A percentile compares a stretch with the other conserved stretches of the same genome.
Conservation (phyloP, 805 yeast species). For the Torulaspora microellipsoides region DNA sequence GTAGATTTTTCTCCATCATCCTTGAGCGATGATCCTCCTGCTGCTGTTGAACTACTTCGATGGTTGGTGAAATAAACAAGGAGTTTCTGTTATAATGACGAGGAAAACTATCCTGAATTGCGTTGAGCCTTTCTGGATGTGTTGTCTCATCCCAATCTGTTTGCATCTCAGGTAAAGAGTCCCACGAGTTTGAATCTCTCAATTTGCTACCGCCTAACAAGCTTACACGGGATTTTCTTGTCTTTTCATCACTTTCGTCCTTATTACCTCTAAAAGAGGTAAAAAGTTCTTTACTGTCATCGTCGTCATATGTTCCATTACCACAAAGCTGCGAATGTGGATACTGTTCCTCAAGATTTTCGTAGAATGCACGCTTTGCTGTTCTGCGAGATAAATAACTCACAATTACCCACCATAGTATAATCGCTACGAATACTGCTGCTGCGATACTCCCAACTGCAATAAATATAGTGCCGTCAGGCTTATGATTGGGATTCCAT, state of each 20-base stretch:
- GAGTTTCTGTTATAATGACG: constrained; percentile 30
- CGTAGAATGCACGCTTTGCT: constrained; percentile 41
- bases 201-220: constrained; percentile 5
- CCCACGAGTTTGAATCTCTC: constrained; percentile 10
- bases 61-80: constrained; percentile 77
- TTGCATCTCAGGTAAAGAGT: constrained; percentile 7
- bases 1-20: constrained; percentile 17
- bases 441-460: constrained; percentile 71
- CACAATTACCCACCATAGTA: constrained; percentile 48
- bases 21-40: constrained; percentile 23
- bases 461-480: constrained; percentile 79
- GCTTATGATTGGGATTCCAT: constrained; percentile 41
- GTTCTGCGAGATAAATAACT: constrained; percentile 46
- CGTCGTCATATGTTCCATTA: constrained; percentile 18
- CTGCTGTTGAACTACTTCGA: constrained; percentile 57
- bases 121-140: constrained; percentile 12
- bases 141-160: constrained; percentile 1
- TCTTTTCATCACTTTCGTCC: constrained; percentile 4
- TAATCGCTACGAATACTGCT: constrained; percentile 48
- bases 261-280: constrained; percentile 5
- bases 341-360: constrained; percentile 11
- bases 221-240: constrained; percentile 4
- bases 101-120: constrained; percentile 21
- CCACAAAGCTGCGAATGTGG: constrained; percentile 1
- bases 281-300: constrained; percentile 10